phyloP scores from a whole-genome alignment of 1,284 basidiomycete genomes.

The Sphagnurus paluster region DNA sequence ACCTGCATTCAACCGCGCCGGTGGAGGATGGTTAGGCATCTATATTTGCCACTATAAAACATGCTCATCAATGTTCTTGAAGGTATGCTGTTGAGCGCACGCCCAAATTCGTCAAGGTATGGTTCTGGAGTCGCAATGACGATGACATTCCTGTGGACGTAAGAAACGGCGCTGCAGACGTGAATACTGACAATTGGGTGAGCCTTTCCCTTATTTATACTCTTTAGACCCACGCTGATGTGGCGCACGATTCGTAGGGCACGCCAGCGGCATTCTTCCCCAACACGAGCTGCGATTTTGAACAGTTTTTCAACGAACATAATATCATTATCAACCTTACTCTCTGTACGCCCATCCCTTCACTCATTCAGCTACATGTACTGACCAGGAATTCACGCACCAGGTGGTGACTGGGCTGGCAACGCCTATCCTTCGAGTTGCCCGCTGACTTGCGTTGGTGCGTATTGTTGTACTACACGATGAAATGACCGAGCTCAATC shows the following conservation, averaged over 20 bases:
- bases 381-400: slow-evolving; percentile 21
- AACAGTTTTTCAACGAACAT: slow-evolving; percentile 39
- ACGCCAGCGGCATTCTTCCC: slow-evolving; percentile 44
- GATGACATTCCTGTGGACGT: slow-evolving; percentile 37
- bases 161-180: slow-evolving; percentile 30
- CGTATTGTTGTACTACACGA: slow-evolving; percentile 15
- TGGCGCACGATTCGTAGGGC: too few species aligned
- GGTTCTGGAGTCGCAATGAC: slow-evolving; percentile 50
- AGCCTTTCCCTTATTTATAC: too few species aligned
- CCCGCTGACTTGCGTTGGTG: slow-evolving; percentile 33
- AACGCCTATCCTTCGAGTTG: slow-evolving; percentile 26
- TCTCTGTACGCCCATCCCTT: slow-evolving; percentile 35
- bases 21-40: too few species aligned
- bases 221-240: too few species aligned
- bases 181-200: slow-evolving; percentile 48
- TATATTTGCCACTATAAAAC: too few species aligned
- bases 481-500: not conserved
- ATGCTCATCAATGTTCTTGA: too few species aligned
- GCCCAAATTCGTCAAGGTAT: slow-evolving; percentile 42
- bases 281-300: slow-evolving; percentile 41
- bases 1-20: slow-evolving; percentile 55
- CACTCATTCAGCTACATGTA: not conserved
- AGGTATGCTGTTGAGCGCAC: slow-evolving; percentile 54
- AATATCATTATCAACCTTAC: slow-evolving; percentile 49
- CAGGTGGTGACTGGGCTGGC: slow-evolving; percentile 40